phyloP scores from a whole-genome alignment of 1,139 yeast genomes.

The Pichia sp. region DNA sequence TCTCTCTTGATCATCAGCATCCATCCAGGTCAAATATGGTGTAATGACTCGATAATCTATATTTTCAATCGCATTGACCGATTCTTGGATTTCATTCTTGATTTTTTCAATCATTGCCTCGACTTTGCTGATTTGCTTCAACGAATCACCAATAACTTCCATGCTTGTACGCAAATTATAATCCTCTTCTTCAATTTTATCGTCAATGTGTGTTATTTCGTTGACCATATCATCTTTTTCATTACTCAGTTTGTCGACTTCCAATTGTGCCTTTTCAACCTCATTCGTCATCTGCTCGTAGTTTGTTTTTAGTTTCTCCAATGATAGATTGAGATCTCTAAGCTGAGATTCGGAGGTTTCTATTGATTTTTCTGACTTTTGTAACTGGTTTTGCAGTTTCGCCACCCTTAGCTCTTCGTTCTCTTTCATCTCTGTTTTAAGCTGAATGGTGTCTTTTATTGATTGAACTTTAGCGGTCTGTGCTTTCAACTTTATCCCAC shows the following conservation, averaged over 20 bases:
- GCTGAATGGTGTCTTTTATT: conserved; percentile 61
- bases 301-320: background rate
- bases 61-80: conserved; percentile 1
- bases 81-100: conserved; percentile 9
- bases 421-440: conserved; percentile 55
- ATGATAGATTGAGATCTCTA: background rate
- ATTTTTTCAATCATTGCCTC: conserved; percentile 41
- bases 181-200: conserved; percentile 43
- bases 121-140: conserved; percentile 48
- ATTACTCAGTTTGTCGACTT: conserved; percentile 54
- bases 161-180: conserved; percentile 37
- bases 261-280: conserved; percentile 56
- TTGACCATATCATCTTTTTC: conserved; percentile 55
- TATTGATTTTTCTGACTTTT: conserved; percentile 9
- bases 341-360: conserved; percentile 3
- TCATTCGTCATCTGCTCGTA: conserved; percentile 69
- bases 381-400: conserved; percentile 62
- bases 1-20: conserved; percentile 25
- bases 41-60: conserved; percentile 47
- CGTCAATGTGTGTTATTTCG: conserved; percentile 38
- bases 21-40: conserved; percentile 48
- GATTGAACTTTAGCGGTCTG: conserved; percentile 84
- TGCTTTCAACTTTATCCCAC: conserved; percentile 79
- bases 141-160: conserved; percentile 35
- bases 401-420: conserved; percentile 56